phyloP scores from a whole-genome alignment of 1,284 basidiomycete genomes.

The Boletellus deceptivus region DNA sequence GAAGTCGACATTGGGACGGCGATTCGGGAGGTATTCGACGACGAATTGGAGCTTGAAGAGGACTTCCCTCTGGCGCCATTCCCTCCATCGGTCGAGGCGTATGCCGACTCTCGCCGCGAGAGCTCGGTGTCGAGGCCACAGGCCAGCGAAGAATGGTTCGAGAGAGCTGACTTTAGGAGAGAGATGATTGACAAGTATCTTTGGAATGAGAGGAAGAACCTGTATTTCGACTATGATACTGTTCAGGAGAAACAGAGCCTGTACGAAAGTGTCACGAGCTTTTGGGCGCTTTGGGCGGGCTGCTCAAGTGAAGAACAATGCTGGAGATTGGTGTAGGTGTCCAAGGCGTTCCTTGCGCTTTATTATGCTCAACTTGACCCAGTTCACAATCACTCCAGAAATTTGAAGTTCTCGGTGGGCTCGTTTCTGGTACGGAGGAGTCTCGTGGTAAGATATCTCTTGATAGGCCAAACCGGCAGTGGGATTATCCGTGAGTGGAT shows the following conservation, averaged over 20 bases:
- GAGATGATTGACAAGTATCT: conserved; percentile 90
- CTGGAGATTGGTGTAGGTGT: conserved; percentile 82
- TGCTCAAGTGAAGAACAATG: conserved; percentile 95
- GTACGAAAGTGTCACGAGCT: conserved; percentile 93
- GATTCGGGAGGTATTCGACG: conserved; percentile 92
- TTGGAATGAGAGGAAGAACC: conserved; percentile 93
- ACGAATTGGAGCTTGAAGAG: conserved; percentile 86
- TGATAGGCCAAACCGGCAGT: conserved; percentile 97
- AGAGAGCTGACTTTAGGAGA: conserved; percentile 79
- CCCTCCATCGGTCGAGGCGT: conserved; percentile 82
- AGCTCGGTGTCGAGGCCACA: conserved; percentile 64
- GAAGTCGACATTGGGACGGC: conserved; percentile 93
- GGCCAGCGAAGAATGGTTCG: conserved; percentile 87
- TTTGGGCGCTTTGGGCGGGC: conserved; percentile 98
- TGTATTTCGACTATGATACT: conserved; percentile 98
- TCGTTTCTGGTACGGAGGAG: conserved; percentile 96
- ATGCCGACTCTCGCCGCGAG: conserved; percentile 58
- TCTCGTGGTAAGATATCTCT: conserved; percentile 94
- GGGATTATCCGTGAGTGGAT: conserved; percentile 81
- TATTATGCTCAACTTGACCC: conserved; percentile 17
- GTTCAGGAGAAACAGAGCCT: conserved; percentile 85
- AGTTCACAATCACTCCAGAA: conserved; percentile 86
- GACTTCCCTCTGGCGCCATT: conserved; percentile 91
- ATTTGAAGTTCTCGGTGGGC: conserved; percentile 95
- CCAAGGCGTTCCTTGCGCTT: conserved; percentile 2